A percentile compares a stretch with the other conserved stretches of the same genome.
phyloP scores from a whole-genome alignment of 2,329 filamentous ascomycete species.

The Coleophoma crateriformis region DNA sequence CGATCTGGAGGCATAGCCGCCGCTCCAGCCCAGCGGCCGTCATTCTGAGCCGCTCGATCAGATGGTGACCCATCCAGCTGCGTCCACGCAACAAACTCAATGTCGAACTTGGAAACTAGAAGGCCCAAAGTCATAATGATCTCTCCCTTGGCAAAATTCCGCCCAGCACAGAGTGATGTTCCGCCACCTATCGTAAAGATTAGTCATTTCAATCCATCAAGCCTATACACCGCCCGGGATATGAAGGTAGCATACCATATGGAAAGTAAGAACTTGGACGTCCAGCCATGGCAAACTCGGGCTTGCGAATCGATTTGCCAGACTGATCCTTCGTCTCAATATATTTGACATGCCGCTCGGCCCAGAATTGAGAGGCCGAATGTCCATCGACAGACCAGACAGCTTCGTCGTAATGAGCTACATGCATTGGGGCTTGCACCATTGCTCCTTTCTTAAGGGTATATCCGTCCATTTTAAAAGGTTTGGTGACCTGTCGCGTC shows the following conservation, averaged over 20 bases:
- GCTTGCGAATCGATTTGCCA: neutral
- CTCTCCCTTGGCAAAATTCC: conserved; percentile 6
- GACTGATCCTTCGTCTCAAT: neutral
- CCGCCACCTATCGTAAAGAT: conserved; percentile 3
- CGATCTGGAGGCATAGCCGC: conserved; percentile 6
- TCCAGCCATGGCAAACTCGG: conserved; percentile 1
- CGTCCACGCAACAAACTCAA: conserved; percentile 3
- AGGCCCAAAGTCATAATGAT: conserved; percentile 3
- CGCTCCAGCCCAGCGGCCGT: conserved; percentile 3
- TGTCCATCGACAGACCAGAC: neutral
- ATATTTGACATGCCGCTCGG: conserved; percentile 3
- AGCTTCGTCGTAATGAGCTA: conserved; percentile 20
- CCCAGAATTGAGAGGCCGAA: conserved; percentile 3
- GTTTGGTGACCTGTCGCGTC: conserved; percentile 20
- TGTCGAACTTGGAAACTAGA: conserved; percentile 3
- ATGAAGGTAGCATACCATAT: neutral
- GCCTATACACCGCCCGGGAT: too few relatives aligned
- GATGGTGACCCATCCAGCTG: conserved; percentile 2
- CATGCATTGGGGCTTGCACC: conserved; percentile 22
- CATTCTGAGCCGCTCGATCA: conserved; percentile 1
- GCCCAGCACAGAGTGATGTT: conserved; percentile 4
- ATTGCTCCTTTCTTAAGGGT: conserved; percentile 5
- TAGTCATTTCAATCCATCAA: neutral
- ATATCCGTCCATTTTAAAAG: conserved; percentile 16
- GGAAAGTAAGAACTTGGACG: neutral